A percentile compares a stretch with the other conserved stretches of the same genome.
phyloP scores from a whole-genome alignment of 805 yeast genomes.

The Saccharomyces mikatae region DNA sequence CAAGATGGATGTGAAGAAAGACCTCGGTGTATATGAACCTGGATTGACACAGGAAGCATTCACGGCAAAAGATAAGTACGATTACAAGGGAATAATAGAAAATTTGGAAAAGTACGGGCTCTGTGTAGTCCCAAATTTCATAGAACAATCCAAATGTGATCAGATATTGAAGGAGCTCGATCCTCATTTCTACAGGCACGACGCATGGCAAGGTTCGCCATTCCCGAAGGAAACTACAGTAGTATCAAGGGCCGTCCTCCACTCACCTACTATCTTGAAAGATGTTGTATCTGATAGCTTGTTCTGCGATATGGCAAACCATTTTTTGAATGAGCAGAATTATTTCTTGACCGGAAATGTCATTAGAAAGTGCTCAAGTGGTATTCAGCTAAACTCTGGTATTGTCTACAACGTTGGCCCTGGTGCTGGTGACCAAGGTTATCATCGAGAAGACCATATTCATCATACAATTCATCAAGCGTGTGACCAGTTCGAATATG shows the following conservation, averaged over 20 bases:
- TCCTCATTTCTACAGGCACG: conserved; percentile 19
- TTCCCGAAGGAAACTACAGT: conserved; percentile 22
- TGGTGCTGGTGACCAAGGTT: conserved; percentile 23
- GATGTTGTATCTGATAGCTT: conserved; percentile 7
- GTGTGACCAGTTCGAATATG: conserved; percentile 8
- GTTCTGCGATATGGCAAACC: conserved; percentile 5
- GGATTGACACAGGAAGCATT: neutral
- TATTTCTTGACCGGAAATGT: conserved; percentile 16
- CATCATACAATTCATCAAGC: conserved; percentile 22
- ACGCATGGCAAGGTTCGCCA: conserved; percentile 20
- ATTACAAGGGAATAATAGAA: conserved; percentile 3
- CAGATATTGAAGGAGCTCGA: conserved; percentile 14
- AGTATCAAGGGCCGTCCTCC: conserved; percentile 17
- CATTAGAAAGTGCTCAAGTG: conserved; percentile 11
- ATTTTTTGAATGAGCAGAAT: conserved; percentile 12
- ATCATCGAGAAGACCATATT: conserved; percentile 26
- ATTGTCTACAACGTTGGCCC: conserved; percentile 25
- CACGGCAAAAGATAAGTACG: conserved; percentile 5
- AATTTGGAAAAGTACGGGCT: conserved; percentile 23
- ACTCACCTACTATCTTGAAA: conserved; percentile 8
- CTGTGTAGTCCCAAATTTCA: conserved; percentile 17
- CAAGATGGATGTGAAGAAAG: neutral
- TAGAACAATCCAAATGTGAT: conserved; percentile 7
- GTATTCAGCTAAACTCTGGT: conserved; percentile 21
- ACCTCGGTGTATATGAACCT: neutral